Evolutionary conservation across 768 basidiomycete genomes (phyloP).

Genomic region (Lyophyllum atratum): DNA sequence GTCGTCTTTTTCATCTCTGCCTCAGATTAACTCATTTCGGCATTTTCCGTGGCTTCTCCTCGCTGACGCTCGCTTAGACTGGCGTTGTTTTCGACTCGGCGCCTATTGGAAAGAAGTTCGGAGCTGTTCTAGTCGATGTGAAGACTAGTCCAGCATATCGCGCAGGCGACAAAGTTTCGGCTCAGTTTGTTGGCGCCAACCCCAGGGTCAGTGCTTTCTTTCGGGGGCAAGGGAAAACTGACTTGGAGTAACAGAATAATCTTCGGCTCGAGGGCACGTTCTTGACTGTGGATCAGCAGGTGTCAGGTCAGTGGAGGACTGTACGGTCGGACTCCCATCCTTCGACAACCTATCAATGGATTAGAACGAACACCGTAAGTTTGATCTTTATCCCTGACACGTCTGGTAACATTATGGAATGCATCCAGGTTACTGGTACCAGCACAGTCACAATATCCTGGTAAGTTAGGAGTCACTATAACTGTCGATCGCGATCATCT

Average conservation of each 20-base stretch:
- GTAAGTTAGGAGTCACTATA: slow-evolving; percentile 39
- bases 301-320: slow-evolving; percentile 50
- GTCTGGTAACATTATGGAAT: slow-evolving; percentile 1
- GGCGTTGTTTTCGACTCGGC: slow-evolving; percentile 62
- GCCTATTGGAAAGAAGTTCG: slow-evolving; percentile 60
- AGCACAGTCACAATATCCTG: slow-evolving; percentile 70
- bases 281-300: slow-evolving; percentile 61
- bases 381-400: not conserved
- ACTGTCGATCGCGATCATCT: not conserved
- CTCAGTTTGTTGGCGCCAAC: slow-evolving; percentile 74
- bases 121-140: slow-evolving; percentile 61
- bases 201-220: slow-evolving; percentile 55
- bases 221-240: not conserved
- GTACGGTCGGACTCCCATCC: slow-evolving; percentile 79
- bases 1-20: not conserved
- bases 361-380: slow-evolving; percentile 54
- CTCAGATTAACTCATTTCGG: not conserved
- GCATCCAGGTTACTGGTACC: slow-evolving; percentile 50
- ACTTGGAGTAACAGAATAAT: slow-evolving; percentile 57
- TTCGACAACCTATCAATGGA: slow-evolving; percentile 71
- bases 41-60: slow-evolving; percentile 3
- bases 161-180: slow-evolving; percentile 59
- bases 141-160: slow-evolving; percentile 45
- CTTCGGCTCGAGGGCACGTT: slow-evolving; percentile 74
- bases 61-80: slow-evolving; percentile 37